phyloP scores from a whole-genome alignment of 2,329 filamentous ascomycete genomes.

The Lachnum nothofagi region DNA sequence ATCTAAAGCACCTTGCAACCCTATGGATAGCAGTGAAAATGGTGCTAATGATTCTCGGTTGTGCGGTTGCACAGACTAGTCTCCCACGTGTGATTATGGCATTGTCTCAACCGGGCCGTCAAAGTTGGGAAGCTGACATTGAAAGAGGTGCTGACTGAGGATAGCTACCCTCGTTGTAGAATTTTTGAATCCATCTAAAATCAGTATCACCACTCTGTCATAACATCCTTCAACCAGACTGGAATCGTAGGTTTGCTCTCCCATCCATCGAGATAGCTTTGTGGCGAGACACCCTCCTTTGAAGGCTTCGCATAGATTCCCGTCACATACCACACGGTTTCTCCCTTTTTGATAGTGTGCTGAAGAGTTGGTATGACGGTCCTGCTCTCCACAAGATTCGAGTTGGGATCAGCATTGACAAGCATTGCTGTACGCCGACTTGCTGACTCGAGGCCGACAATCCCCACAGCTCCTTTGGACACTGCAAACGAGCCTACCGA shows the following conservation, averaged over 20 bases:
- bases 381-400: constrained; percentile 67
- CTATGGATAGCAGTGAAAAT: too few species aligned
- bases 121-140: too few species aligned
- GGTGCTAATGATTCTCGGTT: too few species aligned
- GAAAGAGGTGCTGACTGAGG: too few species aligned
- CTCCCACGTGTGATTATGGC: neutral
- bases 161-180: neutral
- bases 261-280: constrained; percentile 57
- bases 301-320: constrained; percentile 67
- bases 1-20: neutral
- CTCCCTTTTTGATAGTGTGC: constrained; percentile 52
- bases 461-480: constrained; percentile 51
- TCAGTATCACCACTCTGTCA: constrained; percentile 5
- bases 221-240: constrained; percentile 48
- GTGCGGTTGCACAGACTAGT: neutral
- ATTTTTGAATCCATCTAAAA: neutral
- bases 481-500: constrained; percentile 51
- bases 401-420: constrained; percentile 73
- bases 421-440: constrained; percentile 50
- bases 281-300: constrained; percentile 46
- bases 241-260: constrained; percentile 53
- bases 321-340: constrained; percentile 62
- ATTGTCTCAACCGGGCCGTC: too few species aligned
- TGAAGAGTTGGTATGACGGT: constrained; percentile 68
- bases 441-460: constrained; percentile 44